phyloP scores from a whole-genome alignment of 225 moss, liverwort and hornwort species.

The Physcomitrellopsis africana region DNA sequence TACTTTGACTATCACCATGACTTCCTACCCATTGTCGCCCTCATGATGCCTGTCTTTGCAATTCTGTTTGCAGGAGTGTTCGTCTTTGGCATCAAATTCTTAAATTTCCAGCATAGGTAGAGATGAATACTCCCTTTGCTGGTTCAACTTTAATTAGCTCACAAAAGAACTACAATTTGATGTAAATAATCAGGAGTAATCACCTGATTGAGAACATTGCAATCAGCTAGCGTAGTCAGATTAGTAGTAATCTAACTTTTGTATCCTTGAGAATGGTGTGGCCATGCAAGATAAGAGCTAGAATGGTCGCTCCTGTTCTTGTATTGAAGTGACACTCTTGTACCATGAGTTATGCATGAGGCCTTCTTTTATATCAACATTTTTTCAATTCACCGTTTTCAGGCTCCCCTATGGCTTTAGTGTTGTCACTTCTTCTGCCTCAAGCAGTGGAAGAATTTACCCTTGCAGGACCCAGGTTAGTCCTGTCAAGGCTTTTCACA shows the following conservation, averaged over 20 bases:
- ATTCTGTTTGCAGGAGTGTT: constrained; percentile 48
- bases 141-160: not conserved
- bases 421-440: no score
- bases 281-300: not conserved
- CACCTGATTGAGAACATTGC: not conserved
- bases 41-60: constrained; percentile 37
- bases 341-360: constrained; percentile 27
- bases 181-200: constrained; percentile 26
- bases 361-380: not conserved
- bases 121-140: not conserved
- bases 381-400: not conserved
- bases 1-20: constrained; percentile 52
- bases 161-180: not conserved
- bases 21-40: constrained; percentile 47
- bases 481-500: no score
- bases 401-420: no score
- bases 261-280: not conserved
- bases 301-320: constrained; percentile 4
- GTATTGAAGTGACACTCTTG: constrained; percentile 12
- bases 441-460: no score
- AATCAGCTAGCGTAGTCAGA: not conserved
- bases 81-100: constrained; percentile 49
- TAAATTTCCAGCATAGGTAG: constrained; percentile 60
- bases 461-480: no score
- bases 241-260: not conserved